Conservation (phyloP, 2,329 filamentous ascomycete species). For the Hypoxylon sp. region DNA sequence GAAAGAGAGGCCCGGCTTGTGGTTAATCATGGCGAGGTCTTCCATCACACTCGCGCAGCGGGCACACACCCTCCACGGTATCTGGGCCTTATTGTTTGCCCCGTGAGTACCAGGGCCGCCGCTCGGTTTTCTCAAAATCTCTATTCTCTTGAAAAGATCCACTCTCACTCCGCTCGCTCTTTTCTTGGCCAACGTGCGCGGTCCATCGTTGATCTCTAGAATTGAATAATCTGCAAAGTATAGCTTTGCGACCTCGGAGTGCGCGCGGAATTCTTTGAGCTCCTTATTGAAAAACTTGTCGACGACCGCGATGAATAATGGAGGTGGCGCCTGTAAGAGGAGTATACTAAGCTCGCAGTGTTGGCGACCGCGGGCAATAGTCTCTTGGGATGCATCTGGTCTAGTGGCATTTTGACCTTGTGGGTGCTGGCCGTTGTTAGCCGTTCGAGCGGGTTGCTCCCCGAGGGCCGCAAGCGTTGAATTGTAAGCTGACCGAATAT, state of each 20-base stretch:
- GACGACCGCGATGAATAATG: slow-evolving; percentile 69
- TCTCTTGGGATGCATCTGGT: slow-evolving; percentile 57
- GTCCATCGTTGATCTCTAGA: slow-evolving; percentile 75
- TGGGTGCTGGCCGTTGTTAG: slow-evolving; percentile 60
- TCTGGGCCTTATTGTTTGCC: slow-evolving; percentile 6
- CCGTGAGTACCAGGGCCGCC: neutral
- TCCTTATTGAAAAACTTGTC: slow-evolving; percentile 74
- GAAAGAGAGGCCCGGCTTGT: slow-evolving; percentile 66
- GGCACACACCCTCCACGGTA: slow-evolving; percentile 65
- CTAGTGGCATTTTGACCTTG: slow-evolving; percentile 54
- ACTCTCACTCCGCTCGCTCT: slow-evolving; percentile 60
- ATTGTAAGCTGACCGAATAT: slow-evolving; percentile 68
- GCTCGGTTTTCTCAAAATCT: slow-evolving; percentile 63
- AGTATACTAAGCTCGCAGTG: slow-evolving; percentile 69
- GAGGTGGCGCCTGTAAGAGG: slow-evolving; percentile 63
- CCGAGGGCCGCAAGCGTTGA: slow-evolving; percentile 61
- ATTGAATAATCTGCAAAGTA: slow-evolving; percentile 81
- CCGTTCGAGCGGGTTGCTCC: slow-evolving; percentile 61
- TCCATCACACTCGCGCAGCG: slow-evolving; percentile 77
- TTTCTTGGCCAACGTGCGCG: slow-evolving; percentile 61
- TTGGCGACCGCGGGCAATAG: slow-evolving; percentile 62
- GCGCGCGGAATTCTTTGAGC: slow-evolving; percentile 69
- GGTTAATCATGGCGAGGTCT: slow-evolving; percentile 61
- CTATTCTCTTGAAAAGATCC: slow-evolving; percentile 72
- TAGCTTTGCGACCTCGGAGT: slow-evolving; percentile 75